Conservation (phyloP, 768 basidiomycete species). For the Neoboletus brunneissimus region DNA sequence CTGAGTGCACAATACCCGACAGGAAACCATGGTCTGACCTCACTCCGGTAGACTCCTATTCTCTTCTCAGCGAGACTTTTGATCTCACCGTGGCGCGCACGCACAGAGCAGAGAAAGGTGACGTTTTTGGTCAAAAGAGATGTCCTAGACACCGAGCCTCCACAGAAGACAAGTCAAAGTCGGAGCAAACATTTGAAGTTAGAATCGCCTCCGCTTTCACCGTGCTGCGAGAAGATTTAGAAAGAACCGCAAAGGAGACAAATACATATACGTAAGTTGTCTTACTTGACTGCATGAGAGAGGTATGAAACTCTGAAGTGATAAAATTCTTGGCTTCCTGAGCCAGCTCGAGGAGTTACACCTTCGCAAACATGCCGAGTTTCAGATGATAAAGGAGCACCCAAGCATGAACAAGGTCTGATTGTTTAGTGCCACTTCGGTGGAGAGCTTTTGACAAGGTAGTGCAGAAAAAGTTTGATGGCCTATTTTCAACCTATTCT, state of each 20-base stretch:
- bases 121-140: not conserved
- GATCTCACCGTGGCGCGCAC: not conserved
- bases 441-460: constrained; percentile 6
- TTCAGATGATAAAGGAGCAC: constrained; percentile 7
- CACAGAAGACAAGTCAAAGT: constrained; percentile 9
- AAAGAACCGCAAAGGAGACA: constrained; percentile 24
- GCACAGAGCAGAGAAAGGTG: constrained; percentile 17
- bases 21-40: constrained; percentile 11
- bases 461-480: constrained; percentile 22
- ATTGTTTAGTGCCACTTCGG: not conserved
- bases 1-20: not conserved
- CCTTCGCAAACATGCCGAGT: constrained; percentile 7
- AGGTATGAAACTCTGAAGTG: constrained; percentile 11
- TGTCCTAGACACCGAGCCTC: not conserved
- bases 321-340: constrained; percentile 19
- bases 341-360: constrained; percentile 23
- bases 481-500: constrained; percentile 23
- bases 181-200: constrained; percentile 23
- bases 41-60: constrained; percentile 13
- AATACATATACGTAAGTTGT: constrained; percentile 27
- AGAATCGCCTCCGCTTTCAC: constrained; percentile 19
- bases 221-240: constrained; percentile 8
- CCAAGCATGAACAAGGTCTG: constrained; percentile 18
- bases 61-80: not conserved
- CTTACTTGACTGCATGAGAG: not conserved